Conservation (phyloP, 1,284 basidiomycete genomes). For the Moesziomyces parantarcticus region DNA sequence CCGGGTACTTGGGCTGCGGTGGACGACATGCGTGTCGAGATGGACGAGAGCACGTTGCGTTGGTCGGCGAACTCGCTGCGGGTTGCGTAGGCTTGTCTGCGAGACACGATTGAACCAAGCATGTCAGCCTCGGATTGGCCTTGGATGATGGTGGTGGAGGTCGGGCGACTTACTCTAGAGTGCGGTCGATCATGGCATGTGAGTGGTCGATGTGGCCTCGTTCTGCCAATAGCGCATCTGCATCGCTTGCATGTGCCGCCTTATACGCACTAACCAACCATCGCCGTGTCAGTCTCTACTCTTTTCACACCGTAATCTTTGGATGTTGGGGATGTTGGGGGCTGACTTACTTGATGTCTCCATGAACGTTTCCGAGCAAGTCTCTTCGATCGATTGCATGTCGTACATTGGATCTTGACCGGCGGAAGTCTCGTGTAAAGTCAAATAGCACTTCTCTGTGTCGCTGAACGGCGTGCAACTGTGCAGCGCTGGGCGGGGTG, state of each 20-base stretch:
- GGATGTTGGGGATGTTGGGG: too few species aligned
- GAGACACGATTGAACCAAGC: not conserved
- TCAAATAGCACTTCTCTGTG: slow-evolving; percentile 91
- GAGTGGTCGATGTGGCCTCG: slow-evolving; percentile 88
- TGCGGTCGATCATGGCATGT: slow-evolving; percentile 92
- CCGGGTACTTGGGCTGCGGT: slow-evolving; percentile 85
- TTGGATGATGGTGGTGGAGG: slow-evolving; percentile 1
- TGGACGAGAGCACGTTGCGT: slow-evolving; percentile 77
- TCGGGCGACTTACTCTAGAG: slow-evolving; percentile 76
- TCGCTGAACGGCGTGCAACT: slow-evolving; percentile 87
- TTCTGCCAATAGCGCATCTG: slow-evolving; percentile 87
- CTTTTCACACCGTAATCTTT: too few species aligned
- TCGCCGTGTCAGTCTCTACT: not conserved
- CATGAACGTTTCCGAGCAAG: slow-evolving; percentile 87
- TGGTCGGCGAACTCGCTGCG: slow-evolving; percentile 93
- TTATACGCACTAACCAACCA: slow-evolving; percentile 75
- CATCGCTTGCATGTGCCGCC: slow-evolving; percentile 76
- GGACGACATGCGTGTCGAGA: slow-evolving; percentile 81
- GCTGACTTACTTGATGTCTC: slow-evolving; percentile 91
- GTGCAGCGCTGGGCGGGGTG: slow-evolving; percentile 82
- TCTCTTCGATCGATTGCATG: slow-evolving; percentile 86
- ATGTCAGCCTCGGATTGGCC: not conserved
- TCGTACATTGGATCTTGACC: slow-evolving; percentile 71
- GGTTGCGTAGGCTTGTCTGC: slow-evolving; percentile 95
- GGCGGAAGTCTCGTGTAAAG: slow-evolving; percentile 77